Percentiles rank a stretch among this genome's conserved stretches.
Conservation (phyloP, 140 eudicot genomes). For the Anethum foeniculum region DNA sequence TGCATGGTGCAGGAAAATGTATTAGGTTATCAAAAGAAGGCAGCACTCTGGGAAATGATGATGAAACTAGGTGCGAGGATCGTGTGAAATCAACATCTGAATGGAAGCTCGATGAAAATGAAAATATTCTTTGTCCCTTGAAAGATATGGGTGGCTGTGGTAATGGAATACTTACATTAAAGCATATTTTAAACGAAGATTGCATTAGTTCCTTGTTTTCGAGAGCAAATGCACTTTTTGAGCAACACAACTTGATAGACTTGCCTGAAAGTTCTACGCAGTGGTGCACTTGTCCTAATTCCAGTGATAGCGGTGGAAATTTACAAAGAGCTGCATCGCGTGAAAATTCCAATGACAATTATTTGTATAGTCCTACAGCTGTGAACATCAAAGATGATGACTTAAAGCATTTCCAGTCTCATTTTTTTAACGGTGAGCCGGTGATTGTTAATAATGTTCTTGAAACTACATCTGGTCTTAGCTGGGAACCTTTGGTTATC, state of each 20-base stretch:
- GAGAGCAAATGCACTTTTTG: constrained; percentile 13
- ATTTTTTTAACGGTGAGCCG: constrained; percentile 35
- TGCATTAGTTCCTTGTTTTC: constrained; percentile 12
- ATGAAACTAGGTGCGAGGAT: background rate
- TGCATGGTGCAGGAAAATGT: too few relatives aligned
- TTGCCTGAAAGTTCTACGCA: background rate
- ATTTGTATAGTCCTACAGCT: constrained; percentile 19
- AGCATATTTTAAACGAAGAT: constrained; percentile 5
- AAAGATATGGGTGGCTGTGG: constrained; percentile 28
- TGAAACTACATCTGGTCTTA: constrained; percentile 18
- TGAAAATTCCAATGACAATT: constrained; percentile 15
- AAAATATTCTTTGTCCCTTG: constrained; percentile 31
- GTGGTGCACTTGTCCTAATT: background rate
- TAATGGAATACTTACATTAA: constrained; percentile 14
- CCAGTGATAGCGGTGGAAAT: background rate
- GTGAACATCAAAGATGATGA: background rate
- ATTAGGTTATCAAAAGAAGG: background rate
- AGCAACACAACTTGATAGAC: background rate
- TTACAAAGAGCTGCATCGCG: constrained; percentile 23
- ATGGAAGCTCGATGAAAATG: constrained; percentile 25
- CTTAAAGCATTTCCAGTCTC: constrained; percentile 23
- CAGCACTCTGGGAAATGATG: background rate
- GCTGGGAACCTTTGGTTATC: constrained; percentile 45
- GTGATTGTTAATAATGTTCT: constrained; percentile 28
- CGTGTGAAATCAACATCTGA: constrained; percentile 7